Evolutionary conservation across 176 grass and related monocot species (phyloP), one percentile per base, ranked within the genome.

Genomic region (Zoysia pacifica): DNA sequence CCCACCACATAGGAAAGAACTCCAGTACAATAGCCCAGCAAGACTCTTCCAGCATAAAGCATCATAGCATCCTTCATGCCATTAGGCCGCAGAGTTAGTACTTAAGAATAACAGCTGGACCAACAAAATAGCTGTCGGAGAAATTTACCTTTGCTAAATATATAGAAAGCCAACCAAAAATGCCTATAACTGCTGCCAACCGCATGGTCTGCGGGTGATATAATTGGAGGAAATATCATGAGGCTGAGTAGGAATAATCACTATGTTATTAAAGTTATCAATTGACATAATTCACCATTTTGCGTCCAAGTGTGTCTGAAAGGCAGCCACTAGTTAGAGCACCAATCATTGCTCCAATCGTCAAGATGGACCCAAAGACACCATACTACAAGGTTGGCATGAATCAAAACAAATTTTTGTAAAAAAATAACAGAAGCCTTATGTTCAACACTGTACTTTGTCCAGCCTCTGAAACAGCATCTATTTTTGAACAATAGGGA

Each of bases 1-100:
- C 85, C 50, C 83, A 93, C 91, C 88, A 93, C 91, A 87, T 91
- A 94, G 49, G 92, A 94, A 85, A 94, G 82, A 82, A 89, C 84
- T 69, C 89, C 86, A 28, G 90, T 91, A 46, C 92, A 90, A 64
- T 83, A 89, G 2, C 92, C 89, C 51, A 88, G 72, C 67, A 73
- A 69, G 18, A 94, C 0, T 69, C 92, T 86, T 82, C 92, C 86
- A 16, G 83, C 70, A 37, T 87, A 91, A 13, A 94, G 89, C 77
- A 76, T 70, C 40, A 46, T 78, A 65, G 81, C 63, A 62, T 50
- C 73, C 91, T 90, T 79, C 44, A 52, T 38, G 10, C 49, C 50
- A 73, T 46, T 6, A 58, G 41, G 36, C 7, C 6, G 28, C 15
- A 77, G 2, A 48, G 37, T 70, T 83, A 51, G 74, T 75, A 41